Evolutionary conservation across 306 rosid species (phyloP), one percentile per base, ranked within the genome.

Genomic region (Vachellia pachyceras): DNA sequence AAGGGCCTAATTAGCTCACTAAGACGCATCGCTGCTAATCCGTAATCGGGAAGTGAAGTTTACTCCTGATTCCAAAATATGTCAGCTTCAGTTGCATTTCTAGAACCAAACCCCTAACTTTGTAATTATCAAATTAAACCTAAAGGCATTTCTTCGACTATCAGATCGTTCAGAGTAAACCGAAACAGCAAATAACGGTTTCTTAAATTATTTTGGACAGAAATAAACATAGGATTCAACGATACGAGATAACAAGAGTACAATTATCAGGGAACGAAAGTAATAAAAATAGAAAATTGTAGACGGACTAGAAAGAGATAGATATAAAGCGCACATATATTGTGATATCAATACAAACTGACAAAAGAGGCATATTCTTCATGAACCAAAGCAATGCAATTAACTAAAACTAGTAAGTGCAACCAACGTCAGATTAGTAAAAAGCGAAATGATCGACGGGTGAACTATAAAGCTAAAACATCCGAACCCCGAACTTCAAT

Each of bases 301-400:
- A 68, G 52, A 41, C 11, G 36, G 9, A 68, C 52, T 20, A 20
- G 36, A 68, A 41, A 41, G 73, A n/a, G 35, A 68, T 10, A 40
- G 35, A 40, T 7, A n/a, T 5, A 10, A 39, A 67, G 69, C 69
- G 36, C 69, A 10, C 18, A 67, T 10, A 22, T 44, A 12, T 29
- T 61, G 22, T 69, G 7, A 69, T 42, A 44, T 42, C 23, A 69
- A 12, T 41, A 17, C 55, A 69, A 69, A 44, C 37, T 22, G 55
- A 22, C 74, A 69, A 10, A 44, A 42, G 74, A 69, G 35, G n/a
- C 39, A 22, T 23, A 69, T 69, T 42, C 74, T 44, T 39, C 54
- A 44, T 1, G 20, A 69, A 69, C 37, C 39, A 69, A 29, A 69
- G 55, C 72, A 20, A 40, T 20, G 18, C 74, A 42, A 42, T 44